Evolutionary conservation across 2,329 filamentous ascomycete species (phyloP).

Genomic region (Penicillium sp.): DNA sequence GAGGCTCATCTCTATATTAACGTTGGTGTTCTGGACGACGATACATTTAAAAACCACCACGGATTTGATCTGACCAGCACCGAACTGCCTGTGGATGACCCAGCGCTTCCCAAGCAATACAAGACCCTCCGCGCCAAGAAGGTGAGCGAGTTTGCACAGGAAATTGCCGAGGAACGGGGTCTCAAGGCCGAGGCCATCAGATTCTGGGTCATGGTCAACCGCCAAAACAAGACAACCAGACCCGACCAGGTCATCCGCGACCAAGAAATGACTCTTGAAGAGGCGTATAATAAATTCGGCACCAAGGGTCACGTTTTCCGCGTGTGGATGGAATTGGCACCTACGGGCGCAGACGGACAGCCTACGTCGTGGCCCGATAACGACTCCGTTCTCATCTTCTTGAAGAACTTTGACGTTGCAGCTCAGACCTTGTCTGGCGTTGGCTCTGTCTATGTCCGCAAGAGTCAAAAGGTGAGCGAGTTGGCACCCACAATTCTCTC

Average conservation of each 20-base stretch:
- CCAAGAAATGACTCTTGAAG: conserved; percentile 73
- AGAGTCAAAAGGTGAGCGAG: conserved; percentile 84
- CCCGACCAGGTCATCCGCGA: conserved; percentile 87
- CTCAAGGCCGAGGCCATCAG: conserved; percentile 71
- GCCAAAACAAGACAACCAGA: conserved; percentile 93
- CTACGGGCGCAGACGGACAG: conserved; percentile 66
- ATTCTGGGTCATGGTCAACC: conserved; percentile 97
- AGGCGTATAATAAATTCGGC: conserved; percentile 68
- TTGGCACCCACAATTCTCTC: conserved; percentile 75
- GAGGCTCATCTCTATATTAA: conserved; percentile 92
- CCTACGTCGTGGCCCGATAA: conserved; percentile 67
- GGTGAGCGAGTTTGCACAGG: conserved; percentile 71
- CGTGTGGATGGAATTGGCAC: conserved; percentile 81
- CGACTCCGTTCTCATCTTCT: conserved; percentile 75
- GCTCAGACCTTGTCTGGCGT: conserved; percentile 74
- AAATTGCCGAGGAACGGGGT: conserved; percentile 70
- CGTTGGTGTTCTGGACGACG: conserved; percentile 77
- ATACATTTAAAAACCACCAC: conserved; percentile 77
- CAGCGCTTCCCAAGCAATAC: conserved; percentile 71
- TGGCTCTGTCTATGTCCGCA: conserved; percentile 83
- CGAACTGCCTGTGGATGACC: conserved; percentile 63
- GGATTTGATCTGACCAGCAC: conserved; percentile 79
- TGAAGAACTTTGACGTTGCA: conserved; percentile 87
- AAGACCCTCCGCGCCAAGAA: conserved; percentile 74
- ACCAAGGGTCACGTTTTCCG: conserved; percentile 70